Conservation (phyloP, 164 flowering plant genomes). For the Akebia trifoliata region DNA sequence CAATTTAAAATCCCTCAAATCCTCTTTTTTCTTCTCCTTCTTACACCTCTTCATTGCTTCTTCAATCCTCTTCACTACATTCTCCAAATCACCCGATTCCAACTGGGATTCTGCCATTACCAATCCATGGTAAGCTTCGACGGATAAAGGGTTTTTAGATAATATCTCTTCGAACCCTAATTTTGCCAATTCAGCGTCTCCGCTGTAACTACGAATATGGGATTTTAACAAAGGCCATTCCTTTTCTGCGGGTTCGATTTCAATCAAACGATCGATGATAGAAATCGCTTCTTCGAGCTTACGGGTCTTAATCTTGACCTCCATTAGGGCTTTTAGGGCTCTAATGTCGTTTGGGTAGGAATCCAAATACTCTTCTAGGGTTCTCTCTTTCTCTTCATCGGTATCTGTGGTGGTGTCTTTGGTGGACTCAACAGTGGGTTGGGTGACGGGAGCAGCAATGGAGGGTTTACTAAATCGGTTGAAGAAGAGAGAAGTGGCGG, state of each 20-base stretch:
- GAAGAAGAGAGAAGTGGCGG: conserved; percentile 49
- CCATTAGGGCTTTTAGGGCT: conserved; percentile 54
- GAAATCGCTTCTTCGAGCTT: conserved; percentile 57
- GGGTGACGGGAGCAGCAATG: conserved; percentile 32
- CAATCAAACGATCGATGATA: conserved; percentile 47
- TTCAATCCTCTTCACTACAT: conserved; percentile 46
- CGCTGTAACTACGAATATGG: conserved; percentile 43
- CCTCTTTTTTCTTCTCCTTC: conserved; percentile 50
- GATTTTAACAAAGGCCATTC: conserved; percentile 71
- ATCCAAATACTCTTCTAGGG: conserved; percentile 40
- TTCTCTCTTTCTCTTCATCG: conserved; percentile 39
- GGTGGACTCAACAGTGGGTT: conserved; percentile 25
- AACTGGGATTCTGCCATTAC: conserved; percentile 47
- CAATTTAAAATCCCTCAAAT: conserved; percentile 70
- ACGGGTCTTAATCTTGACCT: conserved; percentile 44
- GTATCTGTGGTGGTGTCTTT: conserved; percentile 8
- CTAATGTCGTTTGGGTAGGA: conserved; percentile 43
- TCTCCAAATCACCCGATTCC: conserved; percentile 30
- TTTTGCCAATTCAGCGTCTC: conserved; percentile 48
- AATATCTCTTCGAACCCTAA: conserved; percentile 55
- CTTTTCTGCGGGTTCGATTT: conserved; percentile 49
- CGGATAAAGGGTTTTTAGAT: conserved; percentile 53
- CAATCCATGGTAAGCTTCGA: conserved; percentile 83
- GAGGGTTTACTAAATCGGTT: conserved; percentile 36
- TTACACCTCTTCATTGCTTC: conserved; percentile 52